Conservation (phyloP, 345 rosid genomes). For the Nephelium lappaceum region DNA sequence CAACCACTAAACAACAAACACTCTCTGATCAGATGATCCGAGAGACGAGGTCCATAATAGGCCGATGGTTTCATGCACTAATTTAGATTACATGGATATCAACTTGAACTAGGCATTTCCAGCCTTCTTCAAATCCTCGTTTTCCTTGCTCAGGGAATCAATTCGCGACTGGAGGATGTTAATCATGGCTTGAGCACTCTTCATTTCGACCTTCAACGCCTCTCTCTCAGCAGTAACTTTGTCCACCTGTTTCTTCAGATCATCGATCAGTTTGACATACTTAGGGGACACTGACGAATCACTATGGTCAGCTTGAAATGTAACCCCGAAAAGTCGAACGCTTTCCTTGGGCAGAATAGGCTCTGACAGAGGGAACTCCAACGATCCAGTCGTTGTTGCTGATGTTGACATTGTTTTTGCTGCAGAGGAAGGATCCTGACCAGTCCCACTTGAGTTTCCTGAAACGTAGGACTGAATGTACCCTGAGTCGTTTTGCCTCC, state of each 20-base stretch:
- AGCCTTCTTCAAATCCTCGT: conserved; percentile 64
- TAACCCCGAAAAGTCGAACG: conserved; percentile 23
- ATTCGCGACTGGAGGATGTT: conserved; percentile 71
- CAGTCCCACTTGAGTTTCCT: conserved; percentile 54
- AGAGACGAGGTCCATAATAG: neutral
- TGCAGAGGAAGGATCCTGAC: conserved; percentile 66
- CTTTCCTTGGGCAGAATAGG: conserved; percentile 45
- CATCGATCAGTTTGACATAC: conserved; percentile 49
- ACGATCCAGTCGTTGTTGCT: conserved; percentile 60
- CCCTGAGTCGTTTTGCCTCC: conserved; percentile 56
- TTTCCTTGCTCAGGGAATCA: conserved; percentile 64
- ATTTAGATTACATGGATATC: neutral
- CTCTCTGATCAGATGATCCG: neutral
- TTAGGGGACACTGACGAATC: conserved; percentile 49
- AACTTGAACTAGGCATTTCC: conserved; percentile 2
- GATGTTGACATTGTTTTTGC: conserved; percentile 39
- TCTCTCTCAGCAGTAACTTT: conserved; percentile 71
- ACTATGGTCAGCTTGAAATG: conserved; percentile 27
- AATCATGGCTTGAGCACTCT: conserved; percentile 80
- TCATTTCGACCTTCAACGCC: conserved; percentile 70
- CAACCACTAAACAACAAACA: conserved; percentile 6
- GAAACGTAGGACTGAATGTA: conserved; percentile 48
- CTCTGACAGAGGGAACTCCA: conserved; percentile 78
- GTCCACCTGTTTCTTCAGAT: conserved; percentile 63
- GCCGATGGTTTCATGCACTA: conserved; percentile 8